These are phyloP conservation scores for Trichoderma guizhouense DNA, from an alignment of 2,329 filamentous ascomycete genomes.

Conservation along the genomic window DNA sequence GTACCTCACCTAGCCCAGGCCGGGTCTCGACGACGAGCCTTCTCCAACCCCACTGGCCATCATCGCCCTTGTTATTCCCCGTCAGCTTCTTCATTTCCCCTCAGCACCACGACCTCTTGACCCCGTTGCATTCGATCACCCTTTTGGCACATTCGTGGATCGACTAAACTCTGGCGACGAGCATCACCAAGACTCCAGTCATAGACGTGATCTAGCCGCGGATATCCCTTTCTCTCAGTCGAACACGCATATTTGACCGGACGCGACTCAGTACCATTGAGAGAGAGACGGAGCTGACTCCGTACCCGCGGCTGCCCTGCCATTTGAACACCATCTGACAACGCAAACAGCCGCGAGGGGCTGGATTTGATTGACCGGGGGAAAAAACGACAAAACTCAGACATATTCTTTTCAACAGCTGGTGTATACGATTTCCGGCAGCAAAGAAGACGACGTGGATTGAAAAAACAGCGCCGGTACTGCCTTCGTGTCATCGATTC, in stretches of 20 bases:
- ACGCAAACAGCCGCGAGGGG: neutral
- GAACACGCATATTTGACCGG: neutral
- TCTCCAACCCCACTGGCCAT: neutral
- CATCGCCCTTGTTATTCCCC: neutral
- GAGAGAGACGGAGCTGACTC: neutral
- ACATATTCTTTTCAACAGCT: neutral
- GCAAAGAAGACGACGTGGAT: neutral
- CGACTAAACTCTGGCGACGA: neutral
- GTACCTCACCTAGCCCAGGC: neutral
- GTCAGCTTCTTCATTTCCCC: neutral
- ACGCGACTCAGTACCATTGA: neutral
- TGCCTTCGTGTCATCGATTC: neutral
- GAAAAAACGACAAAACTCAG: neutral
- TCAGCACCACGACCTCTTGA: neutral
- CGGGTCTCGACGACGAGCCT: neutral
- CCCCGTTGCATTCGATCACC: neutral
- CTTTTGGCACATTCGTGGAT: neutral
- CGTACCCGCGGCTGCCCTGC: neutral
- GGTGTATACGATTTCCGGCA: constrained; percentile 3
- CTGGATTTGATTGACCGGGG: neutral
- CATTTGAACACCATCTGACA: neutral
- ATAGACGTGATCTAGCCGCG: neutral
- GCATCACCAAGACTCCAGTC: neutral
- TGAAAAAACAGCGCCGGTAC: neutral
- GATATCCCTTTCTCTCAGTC: neutral